Evolutionary conservation across 2,329 filamentous ascomycete species (phyloP), one percentile per base, ranked within the genome.

Genomic region (Clathrospora elynae): DNA sequence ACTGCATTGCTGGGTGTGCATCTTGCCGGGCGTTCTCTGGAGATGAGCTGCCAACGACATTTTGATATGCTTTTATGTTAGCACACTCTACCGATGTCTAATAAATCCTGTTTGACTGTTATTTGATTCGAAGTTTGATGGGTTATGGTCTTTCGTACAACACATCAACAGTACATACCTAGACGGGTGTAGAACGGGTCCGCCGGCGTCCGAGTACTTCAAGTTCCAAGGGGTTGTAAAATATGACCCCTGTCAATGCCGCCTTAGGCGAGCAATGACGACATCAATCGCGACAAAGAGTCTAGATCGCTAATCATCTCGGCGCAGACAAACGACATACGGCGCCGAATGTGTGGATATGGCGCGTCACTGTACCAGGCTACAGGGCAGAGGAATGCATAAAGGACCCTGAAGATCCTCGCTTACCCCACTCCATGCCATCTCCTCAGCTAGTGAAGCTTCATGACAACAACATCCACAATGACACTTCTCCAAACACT

Each of bases 401-500:
- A 31, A 41, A 33, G 33, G 30, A 22, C 35, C 29, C 19, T 43
- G 18, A 28, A 37, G 24, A 36, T 42, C 16, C 18, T 17, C 12
- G 17, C 18, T 24, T 19, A 26, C 20, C 10, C 13, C 35, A 20
- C 35, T 17, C 2, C n/a, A n/a, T 17, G 19, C 14, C 6, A 13
- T 22, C 29, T 16, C 9, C 8, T 22, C 14, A 18, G 10, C 28
- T 22, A 14, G 28, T 24, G 18, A 12, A 40, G 9, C 25, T 32
- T 24, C 19, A 13, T 14, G 24, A 16, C 29, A 26, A 19, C 24
- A 18, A 35, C 22, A 22, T 10, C 10, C 35, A 56, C 23, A 1
- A 70, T 70, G 67, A 60, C 65, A 0, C 55, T 68, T 4, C 46
- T 80, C 4, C 70, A 72, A 46, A 70, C 72, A 34, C 68, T 87